Evolutionary conservation across 306 rosid species (phyloP), one percentile per base, ranked within the genome.

Genomic region (Malus orientalis): DNA sequence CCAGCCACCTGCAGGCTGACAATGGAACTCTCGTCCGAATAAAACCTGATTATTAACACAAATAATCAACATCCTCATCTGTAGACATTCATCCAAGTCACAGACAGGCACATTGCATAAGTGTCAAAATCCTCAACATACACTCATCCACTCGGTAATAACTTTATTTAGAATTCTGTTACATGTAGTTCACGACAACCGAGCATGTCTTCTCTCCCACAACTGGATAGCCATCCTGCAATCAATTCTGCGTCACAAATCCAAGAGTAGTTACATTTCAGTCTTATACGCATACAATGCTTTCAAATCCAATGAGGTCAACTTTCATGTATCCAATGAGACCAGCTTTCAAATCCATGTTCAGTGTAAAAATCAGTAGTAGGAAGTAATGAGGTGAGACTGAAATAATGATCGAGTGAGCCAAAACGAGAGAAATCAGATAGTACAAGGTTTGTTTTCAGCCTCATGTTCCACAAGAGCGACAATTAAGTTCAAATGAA

Each of bases 101-200:
- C 60, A 70, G 61, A 45, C 58, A 27, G 53, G 19, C 66, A 66
- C 8, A 61, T 61, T 49, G 55, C 20, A 61, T 61, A 61, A 74
- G 29, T 19, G 70, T 61, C 70, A 61, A 74, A 74, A 29, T 74
- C 60, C 45, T 44, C 30, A 61, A 61, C 78, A 62, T 45, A 45
- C 22, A 44, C 78, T 29, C 78, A 45, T 29, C 20, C 44, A 5
- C 36, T 62, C 70, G n/a, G 20, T 62, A 42, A 58, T 16, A 4
- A 38, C 8, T 74, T 61, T 61, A 74, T 74, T 74, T 62, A 19
- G 70, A 62, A 62, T 44, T 74, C 45, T 29, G 60, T 74, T 42
- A 74, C 47, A 27, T 45, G 22, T 29, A 74, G 36, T 18, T 74
- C 59, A 61, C 53, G 22, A 54, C 14, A 53, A 61, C 57, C 60